Percentiles rank a stretch among this genome's conserved stretches.
Conservation (phyloP, 139 green algal genomes). For the Eudorina sp. region DNA sequence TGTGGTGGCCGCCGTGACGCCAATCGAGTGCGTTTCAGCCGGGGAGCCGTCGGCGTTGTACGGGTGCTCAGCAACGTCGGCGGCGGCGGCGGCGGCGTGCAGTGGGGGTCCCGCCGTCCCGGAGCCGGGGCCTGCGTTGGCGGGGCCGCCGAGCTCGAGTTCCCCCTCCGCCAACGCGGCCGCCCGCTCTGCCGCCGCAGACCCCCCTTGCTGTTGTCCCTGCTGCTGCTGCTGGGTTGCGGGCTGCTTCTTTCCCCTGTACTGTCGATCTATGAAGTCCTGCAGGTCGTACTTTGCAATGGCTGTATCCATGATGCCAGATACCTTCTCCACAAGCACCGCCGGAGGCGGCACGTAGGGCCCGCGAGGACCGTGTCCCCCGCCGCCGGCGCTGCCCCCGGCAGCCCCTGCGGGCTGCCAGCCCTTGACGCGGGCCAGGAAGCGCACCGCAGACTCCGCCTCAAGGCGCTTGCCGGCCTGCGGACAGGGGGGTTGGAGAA, state of each 20-base stretch:
- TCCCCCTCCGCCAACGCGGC: background rate
- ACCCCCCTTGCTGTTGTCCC: background rate
- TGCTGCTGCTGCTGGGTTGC: background rate
- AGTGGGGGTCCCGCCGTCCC: background rate
- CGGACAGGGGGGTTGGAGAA: no score
- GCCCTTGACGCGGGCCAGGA: slow-evolving; percentile 5
- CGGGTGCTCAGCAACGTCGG: background rate
- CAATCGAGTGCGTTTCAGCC: background rate
- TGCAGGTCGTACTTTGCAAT: slow-evolving; percentile 17
- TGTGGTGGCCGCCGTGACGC: background rate
- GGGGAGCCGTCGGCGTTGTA: background rate
- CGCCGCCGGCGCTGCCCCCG: background rate
- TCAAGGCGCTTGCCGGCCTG: background rate
- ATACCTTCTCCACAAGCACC: background rate
- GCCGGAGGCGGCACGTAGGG: background rate
- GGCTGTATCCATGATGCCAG: background rate
- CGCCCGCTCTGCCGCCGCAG: background rate
- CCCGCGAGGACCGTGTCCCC: background rate
- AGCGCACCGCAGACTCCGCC: slow-evolving; percentile 2
- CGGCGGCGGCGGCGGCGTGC: background rate
- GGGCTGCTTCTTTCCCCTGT: background rate
- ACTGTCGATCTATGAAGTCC: background rate
- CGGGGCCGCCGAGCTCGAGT: background rate
- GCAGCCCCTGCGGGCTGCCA: background rate
- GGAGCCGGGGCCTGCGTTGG: background rate